These are phyloP conservation scores for Penicillium maclennaniae DNA, from an alignment of 495 filamentous ascomycete species.

Conservation along the genomic window DNA sequence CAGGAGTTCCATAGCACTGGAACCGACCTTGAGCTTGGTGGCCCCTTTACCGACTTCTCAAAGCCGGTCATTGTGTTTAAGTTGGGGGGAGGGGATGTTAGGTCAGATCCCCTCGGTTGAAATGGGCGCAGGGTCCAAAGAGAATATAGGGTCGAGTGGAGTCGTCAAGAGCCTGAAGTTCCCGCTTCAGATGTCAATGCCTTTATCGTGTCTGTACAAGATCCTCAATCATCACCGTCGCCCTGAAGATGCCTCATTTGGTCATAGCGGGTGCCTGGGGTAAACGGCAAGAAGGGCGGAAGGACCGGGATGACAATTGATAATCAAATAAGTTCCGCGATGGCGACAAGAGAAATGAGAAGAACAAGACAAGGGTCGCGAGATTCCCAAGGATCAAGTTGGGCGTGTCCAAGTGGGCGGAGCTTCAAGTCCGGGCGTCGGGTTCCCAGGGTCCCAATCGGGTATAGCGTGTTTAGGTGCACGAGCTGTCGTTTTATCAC, in stretches of 20 bases:
- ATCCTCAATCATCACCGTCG: slow-evolving; percentile 26
- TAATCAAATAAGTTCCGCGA: background rate
- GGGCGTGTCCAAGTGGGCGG: slow-evolving; percentile 4
- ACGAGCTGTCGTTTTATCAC: slow-evolving; percentile 8
- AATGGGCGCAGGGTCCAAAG: background rate
- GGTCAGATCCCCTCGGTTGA: slow-evolving; percentile 5
- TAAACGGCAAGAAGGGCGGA: slow-evolving; percentile 6
- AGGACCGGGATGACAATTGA: slow-evolving; percentile 3
- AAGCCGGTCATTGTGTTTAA: slow-evolving; percentile 72
- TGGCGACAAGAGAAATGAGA: slow-evolving; percentile 5
- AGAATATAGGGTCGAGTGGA: background rate
- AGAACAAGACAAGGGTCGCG: slow-evolving; percentile 4
- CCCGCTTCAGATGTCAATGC: slow-evolving; percentile 22
- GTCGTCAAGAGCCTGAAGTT: slow-evolving; percentile 12
- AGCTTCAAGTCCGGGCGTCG: slow-evolving; percentile 5
- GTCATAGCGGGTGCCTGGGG: slow-evolving; percentile 29
- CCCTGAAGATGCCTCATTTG: slow-evolving; percentile 32
- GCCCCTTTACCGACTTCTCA: slow-evolving; percentile 90
- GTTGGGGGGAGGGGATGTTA: background rate
- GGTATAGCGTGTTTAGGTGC: slow-evolving; percentile 17
- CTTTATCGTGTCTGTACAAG: slow-evolving; percentile 19
- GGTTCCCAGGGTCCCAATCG: slow-evolving; percentile 10
- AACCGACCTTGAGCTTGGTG: slow-evolving; percentile 84
- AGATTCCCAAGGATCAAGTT: slow-evolving; percentile 12
- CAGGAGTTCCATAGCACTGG: background rate